These are phyloP conservation scores for Teunomyces barrocoloradensis DNA, from an alignment of 805 yeast species.

Conservation along the genomic window DNA sequence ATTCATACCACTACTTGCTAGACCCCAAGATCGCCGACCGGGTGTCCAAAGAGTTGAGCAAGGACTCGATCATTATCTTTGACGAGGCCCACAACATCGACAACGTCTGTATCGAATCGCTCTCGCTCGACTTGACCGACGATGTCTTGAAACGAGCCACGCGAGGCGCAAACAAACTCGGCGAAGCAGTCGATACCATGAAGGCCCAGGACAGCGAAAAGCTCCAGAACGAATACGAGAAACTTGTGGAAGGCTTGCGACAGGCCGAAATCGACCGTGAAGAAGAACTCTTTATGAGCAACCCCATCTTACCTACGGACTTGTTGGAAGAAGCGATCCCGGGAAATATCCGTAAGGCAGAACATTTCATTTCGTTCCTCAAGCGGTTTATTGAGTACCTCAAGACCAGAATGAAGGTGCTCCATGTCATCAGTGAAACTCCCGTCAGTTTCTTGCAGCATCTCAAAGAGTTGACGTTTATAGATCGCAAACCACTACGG, in stretches of 20 bases:
- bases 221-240: conserved; percentile 86
- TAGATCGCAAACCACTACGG: conserved; percentile 85
- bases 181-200: conserved; percentile 81
- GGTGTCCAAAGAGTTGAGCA: conserved; percentile 87
- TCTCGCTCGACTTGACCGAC: conserved; percentile 88
- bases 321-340: conserved; percentile 91
- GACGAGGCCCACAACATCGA: conserved; percentile 99
- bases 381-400: conserved; percentile 91
- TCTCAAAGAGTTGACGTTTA: conserved; percentile 87
- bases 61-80: conserved; percentile 90
- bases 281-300: conserved; percentile 74
- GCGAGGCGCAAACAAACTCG: conserved; percentile 76
- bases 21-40: conserved; percentile 98
- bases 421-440: conserved; percentile 97
- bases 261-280: conserved; percentile 66
- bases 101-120: conserved; percentile 95
- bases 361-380: conserved; percentile 91
- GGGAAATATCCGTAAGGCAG: conserved; percentile 95
- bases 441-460: conserved; percentile 92
- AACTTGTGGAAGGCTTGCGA: conserved; percentile 83
- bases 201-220: conserved; percentile 79
- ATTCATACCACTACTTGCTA: conserved; percentile 91
- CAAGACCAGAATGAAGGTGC: conserved; percentile 95
- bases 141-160: conserved; percentile 85
- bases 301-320: conserved; percentile 85